Conservation (phyloP, 2,329 filamentous ascomycete species). For the Zymoseptoria brevis region DNA sequence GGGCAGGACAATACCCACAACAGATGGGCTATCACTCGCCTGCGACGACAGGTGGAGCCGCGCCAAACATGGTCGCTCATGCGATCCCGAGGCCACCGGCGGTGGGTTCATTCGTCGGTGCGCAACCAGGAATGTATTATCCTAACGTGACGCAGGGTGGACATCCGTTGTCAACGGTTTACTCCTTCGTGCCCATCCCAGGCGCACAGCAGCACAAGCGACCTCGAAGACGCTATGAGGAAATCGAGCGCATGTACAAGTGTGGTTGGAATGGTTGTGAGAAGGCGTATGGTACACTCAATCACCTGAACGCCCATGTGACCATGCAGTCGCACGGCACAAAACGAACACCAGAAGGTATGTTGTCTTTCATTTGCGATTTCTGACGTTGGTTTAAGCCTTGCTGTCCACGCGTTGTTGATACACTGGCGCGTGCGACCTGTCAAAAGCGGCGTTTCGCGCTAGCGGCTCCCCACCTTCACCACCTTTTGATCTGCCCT, state of each 20-base stretch:
- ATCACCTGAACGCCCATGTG: constrained; percentile 95
- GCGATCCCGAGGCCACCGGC: constrained; percentile 52
- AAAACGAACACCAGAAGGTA: constrained; percentile 97
- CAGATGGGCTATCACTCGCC: constrained; percentile 44
- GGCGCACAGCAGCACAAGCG: constrained; percentile 96
- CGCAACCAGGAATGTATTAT: constrained; percentile 21
- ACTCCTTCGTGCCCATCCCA: constrained; percentile 95
- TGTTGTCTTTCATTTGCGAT: constrained; percentile 28
- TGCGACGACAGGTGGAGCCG: constrained; percentile 49
- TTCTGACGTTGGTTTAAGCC: constrained; percentile 10
- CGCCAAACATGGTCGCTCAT: constrained; percentile 52
- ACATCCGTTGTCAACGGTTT: constrained; percentile 65
- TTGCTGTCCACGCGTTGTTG: background rate
- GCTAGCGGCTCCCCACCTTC: background rate
- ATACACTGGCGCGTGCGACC: background rate
- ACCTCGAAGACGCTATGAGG: constrained; percentile 85
- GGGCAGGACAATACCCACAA: constrained; percentile 55
- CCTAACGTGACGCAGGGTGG: constrained; percentile 36
- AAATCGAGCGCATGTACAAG: constrained; percentile 99
- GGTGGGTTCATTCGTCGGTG: constrained; percentile 41
- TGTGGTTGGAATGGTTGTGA: constrained; percentile 98
- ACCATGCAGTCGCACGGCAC: constrained; percentile 96
- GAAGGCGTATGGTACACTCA: constrained; percentile 95
- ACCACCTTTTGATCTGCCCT: constrained; percentile 16
- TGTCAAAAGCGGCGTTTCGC: background rate